phyloP scores from a whole-genome alignment of 768 basidiomycete species.

The Pleurotus giganteus region DNA sequence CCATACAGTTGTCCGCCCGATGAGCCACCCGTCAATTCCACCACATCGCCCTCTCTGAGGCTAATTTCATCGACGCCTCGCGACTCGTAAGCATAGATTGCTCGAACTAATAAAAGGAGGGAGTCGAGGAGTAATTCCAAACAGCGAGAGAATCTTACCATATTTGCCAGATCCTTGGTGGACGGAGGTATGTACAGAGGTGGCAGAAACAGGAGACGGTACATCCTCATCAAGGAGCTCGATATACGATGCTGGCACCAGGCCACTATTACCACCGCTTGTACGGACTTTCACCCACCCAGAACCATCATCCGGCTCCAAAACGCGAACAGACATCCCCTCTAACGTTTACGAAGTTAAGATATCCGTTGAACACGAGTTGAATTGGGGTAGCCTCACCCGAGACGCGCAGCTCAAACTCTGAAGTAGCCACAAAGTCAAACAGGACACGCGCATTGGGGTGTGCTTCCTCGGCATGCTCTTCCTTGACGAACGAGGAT shows the following conservation, averaged over 20 bases:
- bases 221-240: slow-evolving; percentile 33
- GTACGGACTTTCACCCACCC: slow-evolving; percentile 82
- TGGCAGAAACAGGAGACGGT: slow-evolving; percentile 1
- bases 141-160: slow-evolving; percentile 40
- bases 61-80: slow-evolving; percentile 71
- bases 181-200: slow-evolving; percentile 11
- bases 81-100: slow-evolving; percentile 75
- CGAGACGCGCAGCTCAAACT: slow-evolving; percentile 70
- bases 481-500: slow-evolving; percentile 52
- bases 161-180: slow-evolving; percentile 40
- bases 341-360: slow-evolving; percentile 39
- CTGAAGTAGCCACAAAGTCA: slow-evolving; percentile 71
- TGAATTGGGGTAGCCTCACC: slow-evolving; percentile 33
- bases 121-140: slow-evolving; percentile 6
- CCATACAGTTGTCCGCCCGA: slow-evolving; percentile 65
- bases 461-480: slow-evolving; percentile 40
- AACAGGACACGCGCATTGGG: slow-evolving; percentile 65
- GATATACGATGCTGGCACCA: slow-evolving; percentile 85
- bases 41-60: slow-evolving; percentile 56
- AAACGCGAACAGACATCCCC: slow-evolving; percentile 58
- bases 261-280: slow-evolving; percentile 56
- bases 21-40: slow-evolving; percentile 64
- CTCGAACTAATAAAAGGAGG: slow-evolving; percentile 56
- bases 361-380: background rate
- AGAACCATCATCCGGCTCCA: slow-evolving; percentile 83